phyloP scores from a whole-genome alignment of 371 early-diverging fungal genomes.

The Apophysomyces sp. region DNA sequence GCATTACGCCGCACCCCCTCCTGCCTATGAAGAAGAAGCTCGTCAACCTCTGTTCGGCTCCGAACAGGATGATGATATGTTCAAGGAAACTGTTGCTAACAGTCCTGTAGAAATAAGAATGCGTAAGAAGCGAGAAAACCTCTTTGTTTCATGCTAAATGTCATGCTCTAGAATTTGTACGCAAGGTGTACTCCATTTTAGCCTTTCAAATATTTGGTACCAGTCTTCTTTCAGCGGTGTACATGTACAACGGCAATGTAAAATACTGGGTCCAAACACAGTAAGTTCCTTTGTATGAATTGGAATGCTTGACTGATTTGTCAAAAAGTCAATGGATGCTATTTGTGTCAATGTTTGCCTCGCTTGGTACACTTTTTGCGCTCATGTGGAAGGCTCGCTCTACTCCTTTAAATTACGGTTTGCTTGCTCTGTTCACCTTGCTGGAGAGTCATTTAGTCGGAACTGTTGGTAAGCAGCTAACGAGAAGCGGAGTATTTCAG shows the following conservation, averaged over 20 bases:
- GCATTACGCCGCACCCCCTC: slow-evolving; percentile 45
- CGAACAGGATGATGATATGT: slow-evolving; percentile 56
- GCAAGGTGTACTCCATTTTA: slow-evolving; percentile 83
- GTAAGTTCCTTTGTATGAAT: slow-evolving; percentile 30
- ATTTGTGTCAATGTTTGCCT: slow-evolving; percentile 36
- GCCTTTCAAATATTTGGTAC: slow-evolving; percentile 66
- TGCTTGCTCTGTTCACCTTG: slow-evolving; percentile 68
- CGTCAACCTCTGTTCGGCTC: slow-evolving; percentile 31
- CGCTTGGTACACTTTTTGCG: slow-evolving; percentile 54
- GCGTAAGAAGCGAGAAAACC: slow-evolving; percentile 25
- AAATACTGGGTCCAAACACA: slow-evolving; percentile 57
- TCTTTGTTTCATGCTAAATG: background rate
- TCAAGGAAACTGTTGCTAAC: slow-evolving; percentile 56
- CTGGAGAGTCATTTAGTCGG: slow-evolving; percentile 69
- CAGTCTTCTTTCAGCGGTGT: slow-evolving; percentile 49
- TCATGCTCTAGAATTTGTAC: slow-evolving; percentile 57
- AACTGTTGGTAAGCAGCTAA: slow-evolving; percentile 53
- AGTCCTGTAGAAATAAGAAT: slow-evolving; percentile 57
- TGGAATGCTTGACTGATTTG: background rate
- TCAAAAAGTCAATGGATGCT: slow-evolving; percentile 41
- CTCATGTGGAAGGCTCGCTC: slow-evolving; percentile 64
- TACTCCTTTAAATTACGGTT: slow-evolving; percentile 62
- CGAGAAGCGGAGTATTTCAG: background rate
- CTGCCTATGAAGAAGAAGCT: slow-evolving; percentile 42
- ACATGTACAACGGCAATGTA: slow-evolving; percentile 55